phyloP scores from a whole-genome alignment of 2,329 filamentous ascomycete genomes.

The Chaetomium olivaceum region DNA sequence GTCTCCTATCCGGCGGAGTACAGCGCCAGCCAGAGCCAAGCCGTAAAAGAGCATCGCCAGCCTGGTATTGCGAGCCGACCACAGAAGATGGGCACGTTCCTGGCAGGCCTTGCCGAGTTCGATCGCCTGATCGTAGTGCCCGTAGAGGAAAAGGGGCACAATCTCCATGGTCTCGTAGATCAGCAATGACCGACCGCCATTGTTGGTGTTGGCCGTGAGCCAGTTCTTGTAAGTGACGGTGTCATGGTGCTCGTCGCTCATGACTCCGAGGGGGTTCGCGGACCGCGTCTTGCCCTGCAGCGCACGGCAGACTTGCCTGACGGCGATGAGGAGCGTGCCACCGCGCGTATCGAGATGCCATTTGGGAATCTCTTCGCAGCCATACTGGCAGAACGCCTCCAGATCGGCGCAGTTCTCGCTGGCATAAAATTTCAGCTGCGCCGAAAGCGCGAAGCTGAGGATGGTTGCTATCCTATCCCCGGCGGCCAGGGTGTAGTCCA shows the following conservation, averaged over 20 bases:
- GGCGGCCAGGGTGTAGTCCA: conserved; percentile 65
- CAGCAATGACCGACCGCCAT: conserved; percentile 63
- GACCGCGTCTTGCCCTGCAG: conserved; percentile 71
- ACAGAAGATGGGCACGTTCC: conserved; percentile 51
- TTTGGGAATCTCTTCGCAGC: conserved; percentile 71
- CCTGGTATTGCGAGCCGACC: conserved; percentile 61
- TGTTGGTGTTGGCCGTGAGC: conserved; percentile 52
- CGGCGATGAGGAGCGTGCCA: conserved; percentile 66
- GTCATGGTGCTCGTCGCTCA: conserved; percentile 69
- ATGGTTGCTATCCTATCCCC: conserved; percentile 73
- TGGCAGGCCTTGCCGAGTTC: conserved; percentile 56
- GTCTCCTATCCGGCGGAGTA: conserved; percentile 53
- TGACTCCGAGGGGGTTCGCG: conserved; percentile 53
- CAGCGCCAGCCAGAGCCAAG: conserved; percentile 54
- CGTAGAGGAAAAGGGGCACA: conserved; percentile 62
- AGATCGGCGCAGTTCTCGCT: conserved; percentile 69
- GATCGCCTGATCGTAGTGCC: conserved; percentile 60
- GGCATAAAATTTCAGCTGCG: conserved; percentile 67
- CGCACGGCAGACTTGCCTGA: conserved; percentile 67
- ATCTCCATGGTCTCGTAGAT: conserved; percentile 70
- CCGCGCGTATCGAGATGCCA: conserved; percentile 73
- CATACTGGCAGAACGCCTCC: conserved; percentile 68
- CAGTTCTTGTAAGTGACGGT: conserved; percentile 60
- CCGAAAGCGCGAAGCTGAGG: conserved; percentile 67
- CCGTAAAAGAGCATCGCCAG: conserved; percentile 62